phyloP scores from a whole-genome alignment of 176 grass and related monocot genomes.

The Oryza glumipatula region DNA sequence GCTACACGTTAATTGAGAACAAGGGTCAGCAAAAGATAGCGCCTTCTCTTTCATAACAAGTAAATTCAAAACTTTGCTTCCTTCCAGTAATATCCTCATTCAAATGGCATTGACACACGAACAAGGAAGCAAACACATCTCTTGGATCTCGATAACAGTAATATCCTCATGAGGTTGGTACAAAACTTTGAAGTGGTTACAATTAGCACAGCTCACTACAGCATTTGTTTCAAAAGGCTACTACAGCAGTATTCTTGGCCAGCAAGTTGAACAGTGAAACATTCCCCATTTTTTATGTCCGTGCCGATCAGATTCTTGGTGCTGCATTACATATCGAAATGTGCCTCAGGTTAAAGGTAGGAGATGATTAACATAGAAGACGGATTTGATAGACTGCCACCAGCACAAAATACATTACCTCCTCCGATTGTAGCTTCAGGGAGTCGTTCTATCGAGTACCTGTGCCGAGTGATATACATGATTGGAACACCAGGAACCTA shows the following conservation, averaged over 20 bases:
- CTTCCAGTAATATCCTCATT: too few relatives aligned
- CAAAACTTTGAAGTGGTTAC: slow-evolving; percentile 20
- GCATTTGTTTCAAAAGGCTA: background rate
- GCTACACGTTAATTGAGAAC: too few relatives aligned
- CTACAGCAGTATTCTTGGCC: background rate
- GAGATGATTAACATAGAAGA: background rate
- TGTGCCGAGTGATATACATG: slow-evolving; percentile 83
- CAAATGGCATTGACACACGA: too few relatives aligned
- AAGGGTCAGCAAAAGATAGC: too few relatives aligned
- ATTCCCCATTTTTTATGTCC: background rate
- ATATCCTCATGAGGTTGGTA: background rate
- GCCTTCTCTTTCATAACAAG: too few relatives aligned
- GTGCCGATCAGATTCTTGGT: slow-evolving; percentile 61
- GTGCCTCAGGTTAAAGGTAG: slow-evolving; percentile 8
- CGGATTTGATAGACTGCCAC: background rate
- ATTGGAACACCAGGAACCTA: slow-evolving; percentile 90
- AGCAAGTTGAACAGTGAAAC: background rate
- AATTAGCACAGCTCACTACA: slow-evolving; percentile 9
- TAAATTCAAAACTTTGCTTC: too few relatives aligned
- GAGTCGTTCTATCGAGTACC: slow-evolving; percentile 82
- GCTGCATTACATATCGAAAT: slow-evolving; percentile 47
- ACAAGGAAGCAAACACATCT: background rate
- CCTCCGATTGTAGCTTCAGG: slow-evolving; percentile 92
- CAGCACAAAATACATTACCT: slow-evolving; percentile 44
- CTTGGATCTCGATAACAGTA: background rate